A percentile compares a stretch with the other conserved stretches of the same genome.
phyloP scores from a whole-genome alignment of 2,329 filamentous ascomycete species.

The Amauroascus verrucosus region DNA sequence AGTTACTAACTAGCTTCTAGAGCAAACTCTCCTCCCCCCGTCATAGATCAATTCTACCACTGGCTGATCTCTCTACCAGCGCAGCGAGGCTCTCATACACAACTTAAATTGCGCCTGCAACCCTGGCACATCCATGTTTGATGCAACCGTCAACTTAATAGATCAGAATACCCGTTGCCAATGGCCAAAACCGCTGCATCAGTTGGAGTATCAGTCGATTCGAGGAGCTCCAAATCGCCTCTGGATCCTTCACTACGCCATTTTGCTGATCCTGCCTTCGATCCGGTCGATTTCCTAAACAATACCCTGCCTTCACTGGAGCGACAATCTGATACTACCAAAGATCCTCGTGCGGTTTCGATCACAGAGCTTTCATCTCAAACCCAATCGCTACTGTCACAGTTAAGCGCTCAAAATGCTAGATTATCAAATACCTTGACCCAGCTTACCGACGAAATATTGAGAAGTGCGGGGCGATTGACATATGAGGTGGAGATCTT shows the following conservation, averaged over 20 bases:
- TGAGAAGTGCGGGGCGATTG: conserved; percentile 75
- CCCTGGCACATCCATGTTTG: neutral
- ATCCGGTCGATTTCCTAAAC: conserved; percentile 79
- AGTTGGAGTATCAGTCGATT: neutral
- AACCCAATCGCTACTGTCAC: conserved; percentile 73
- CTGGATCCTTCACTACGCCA: conserved; percentile 62
- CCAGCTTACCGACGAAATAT: conserved; percentile 85
- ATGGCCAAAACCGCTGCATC: conserved; percentile 3
- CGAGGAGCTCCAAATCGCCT: conserved; percentile 40
- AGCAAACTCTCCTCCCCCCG: neutral
- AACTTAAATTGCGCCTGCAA: neutral
- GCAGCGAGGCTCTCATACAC: neutral
- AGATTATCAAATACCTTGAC: conserved; percentile 72
- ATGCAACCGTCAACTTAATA: neutral
- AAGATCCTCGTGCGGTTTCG: conserved; percentile 43
- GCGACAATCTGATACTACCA: conserved; percentile 30
- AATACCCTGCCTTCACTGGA: conserved; percentile 59
- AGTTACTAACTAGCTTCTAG: neutral
- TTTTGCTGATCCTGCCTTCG: conserved; percentile 68
- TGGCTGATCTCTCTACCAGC: neutral
- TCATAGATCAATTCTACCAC: neutral
- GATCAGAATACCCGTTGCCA: neutral
- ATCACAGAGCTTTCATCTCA: conserved; percentile 69
- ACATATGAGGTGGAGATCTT: conserved; percentile 92
- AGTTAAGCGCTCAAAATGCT: conserved; percentile 79